Evolutionary conservation across 768 basidiomycete genomes (phyloP).

Genomic region (Daedaleopsis sinensis): DNA sequence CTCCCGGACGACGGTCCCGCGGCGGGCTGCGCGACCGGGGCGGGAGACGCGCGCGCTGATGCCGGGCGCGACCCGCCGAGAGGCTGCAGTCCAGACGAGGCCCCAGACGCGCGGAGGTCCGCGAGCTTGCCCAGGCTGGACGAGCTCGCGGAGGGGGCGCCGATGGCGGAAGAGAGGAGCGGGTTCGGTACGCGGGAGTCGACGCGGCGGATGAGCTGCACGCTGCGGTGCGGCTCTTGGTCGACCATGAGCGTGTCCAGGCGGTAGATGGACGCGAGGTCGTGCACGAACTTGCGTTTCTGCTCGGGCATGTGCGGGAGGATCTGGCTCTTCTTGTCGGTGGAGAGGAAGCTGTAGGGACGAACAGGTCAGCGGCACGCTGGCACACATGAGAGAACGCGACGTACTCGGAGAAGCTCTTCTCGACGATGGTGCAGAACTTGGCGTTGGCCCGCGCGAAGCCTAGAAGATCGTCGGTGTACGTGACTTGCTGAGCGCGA

Average conservation of each 20-base stretch:
- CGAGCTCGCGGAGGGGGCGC: conserved; percentile 27
- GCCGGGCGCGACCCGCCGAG: conserved; percentile 10
- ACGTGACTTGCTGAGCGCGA: conserved; percentile 46
- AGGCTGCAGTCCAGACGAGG: conserved; percentile 29
- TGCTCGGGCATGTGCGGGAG: conserved; percentile 81
- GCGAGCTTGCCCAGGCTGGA: conserved; percentile 63
- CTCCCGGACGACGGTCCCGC: conserved; percentile 11
- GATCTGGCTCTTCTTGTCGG: conserved; percentile 69
- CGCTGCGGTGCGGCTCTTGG: conserved; percentile 86
- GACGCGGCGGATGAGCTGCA: conserved; percentile 79
- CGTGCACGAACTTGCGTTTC: conserved; percentile 82
- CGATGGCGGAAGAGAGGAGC: conserved; percentile 55
- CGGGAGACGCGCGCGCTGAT: conserved; percentile 13
- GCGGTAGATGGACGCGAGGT: conserved; percentile 77
- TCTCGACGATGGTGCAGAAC: conserved; percentile 78
- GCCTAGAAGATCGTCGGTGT: conserved; percentile 61
- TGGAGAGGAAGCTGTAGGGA: conserved; percentile 58
- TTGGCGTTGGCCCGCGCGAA: conserved; percentile 64
- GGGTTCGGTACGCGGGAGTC: conserved; percentile 82
- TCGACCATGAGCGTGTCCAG: conserved; percentile 89
- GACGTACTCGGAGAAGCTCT: conserved; percentile 76
- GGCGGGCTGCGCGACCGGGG: conserved; percentile 7
- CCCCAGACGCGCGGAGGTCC: conserved; percentile 46
- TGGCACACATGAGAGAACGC: conserved; percentile 18
- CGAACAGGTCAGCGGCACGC: neutral